Percentiles rank a stretch among this genome's conserved stretches.
Conservation (phyloP, 306 rosid species). For the Cyamopsis tetragonoloba region DNA sequence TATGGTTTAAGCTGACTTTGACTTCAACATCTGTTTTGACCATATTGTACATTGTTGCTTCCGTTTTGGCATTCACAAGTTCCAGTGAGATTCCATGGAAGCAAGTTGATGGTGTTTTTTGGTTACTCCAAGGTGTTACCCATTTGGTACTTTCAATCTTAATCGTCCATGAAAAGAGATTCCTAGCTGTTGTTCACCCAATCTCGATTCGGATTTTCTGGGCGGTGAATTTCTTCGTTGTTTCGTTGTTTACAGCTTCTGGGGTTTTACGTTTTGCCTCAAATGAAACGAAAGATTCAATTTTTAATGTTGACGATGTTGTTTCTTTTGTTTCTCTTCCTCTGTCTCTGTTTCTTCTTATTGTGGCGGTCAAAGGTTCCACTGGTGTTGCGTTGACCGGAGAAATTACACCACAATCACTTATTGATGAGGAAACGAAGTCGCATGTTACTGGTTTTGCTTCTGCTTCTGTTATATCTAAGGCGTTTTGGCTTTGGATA, state of each 20-base stretch:
- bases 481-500: slow-evolving; percentile 68
- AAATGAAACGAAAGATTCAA: slow-evolving; percentile 11
- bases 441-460: slow-evolving; percentile 47
- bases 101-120: slow-evolving; percentile 45
- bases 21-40: slow-evolving; percentile 32
- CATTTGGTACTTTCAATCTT: slow-evolving; percentile 42
- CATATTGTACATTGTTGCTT: slow-evolving; percentile 34
- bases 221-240: slow-evolving; percentile 39
- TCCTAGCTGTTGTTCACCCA: slow-evolving; percentile 45
- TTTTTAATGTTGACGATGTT: slow-evolving; percentile 44
- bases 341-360: slow-evolving; percentile 39
- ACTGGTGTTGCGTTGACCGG: slow-evolving; percentile 44
- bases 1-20: slow-evolving; percentile 50
- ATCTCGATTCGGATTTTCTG: slow-evolving; percentile 53
- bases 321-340: slow-evolving; percentile 49
- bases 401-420: slow-evolving; percentile 34
- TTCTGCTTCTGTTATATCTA: slow-evolving; percentile 62
- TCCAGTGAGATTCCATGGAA: slow-evolving; percentile 34
- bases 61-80: slow-evolving; percentile 33
- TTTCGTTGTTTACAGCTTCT: slow-evolving; percentile 42
- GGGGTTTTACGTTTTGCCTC: slow-evolving; percentile 47
- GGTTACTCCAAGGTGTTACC: slow-evolving; percentile 57
- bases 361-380: slow-evolving; percentile 45
- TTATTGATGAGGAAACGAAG: slow-evolving; percentile 14
- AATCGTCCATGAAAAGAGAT: slow-evolving; percentile 48